These are phyloP conservation scores for Thoreauomyces humboldtii DNA, from an alignment of 192 early-diverging fungal genomes.

Conservation along the genomic window DNA sequence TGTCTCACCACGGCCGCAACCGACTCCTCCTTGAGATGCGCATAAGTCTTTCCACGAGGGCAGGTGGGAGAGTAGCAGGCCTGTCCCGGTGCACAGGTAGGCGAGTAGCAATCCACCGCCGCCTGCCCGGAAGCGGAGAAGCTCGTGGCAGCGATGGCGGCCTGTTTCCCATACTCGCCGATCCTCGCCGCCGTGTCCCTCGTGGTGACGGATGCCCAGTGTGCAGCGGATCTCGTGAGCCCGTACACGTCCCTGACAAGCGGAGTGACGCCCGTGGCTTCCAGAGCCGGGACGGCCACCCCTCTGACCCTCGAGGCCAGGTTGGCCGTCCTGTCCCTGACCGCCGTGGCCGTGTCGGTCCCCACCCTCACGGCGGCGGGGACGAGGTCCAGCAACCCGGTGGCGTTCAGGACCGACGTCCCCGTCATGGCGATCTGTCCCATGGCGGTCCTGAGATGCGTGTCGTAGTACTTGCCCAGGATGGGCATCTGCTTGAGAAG, in stretches of 20 bases:
- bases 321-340: background rate
- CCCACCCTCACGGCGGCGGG: conserved; percentile 40
- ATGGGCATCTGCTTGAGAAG: conserved; percentile 44
- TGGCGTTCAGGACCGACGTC: conserved; percentile 40
- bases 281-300: conserved; percentile 12
- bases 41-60: conserved; percentile 30
- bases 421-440: conserved; percentile 44
- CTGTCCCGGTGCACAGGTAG: conserved; percentile 40
- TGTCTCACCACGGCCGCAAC: conserved; percentile 29
- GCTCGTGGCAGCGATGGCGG: too few relatives aligned
- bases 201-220: conserved; percentile 15
- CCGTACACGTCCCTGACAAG: conserved; percentile 2
- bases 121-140: too few relatives aligned
- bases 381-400: conserved; percentile 43
- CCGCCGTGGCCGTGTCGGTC: conserved; percentile 23
- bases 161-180: conserved; percentile 41
- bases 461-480: conserved; percentile 43
- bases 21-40: conserved; percentile 29
- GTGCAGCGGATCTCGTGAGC: background rate
- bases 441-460: conserved; percentile 36
- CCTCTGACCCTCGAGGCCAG: background rate
- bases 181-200: conserved; percentile 23
- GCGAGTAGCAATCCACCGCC: conserved; percentile 49
- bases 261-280: conserved; percentile 27
- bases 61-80: conserved; percentile 51